These are phyloP conservation scores for Macadamia integrifolia DNA, from an alignment of 164 flowering plant species.

Conservation along the genomic window DNA sequence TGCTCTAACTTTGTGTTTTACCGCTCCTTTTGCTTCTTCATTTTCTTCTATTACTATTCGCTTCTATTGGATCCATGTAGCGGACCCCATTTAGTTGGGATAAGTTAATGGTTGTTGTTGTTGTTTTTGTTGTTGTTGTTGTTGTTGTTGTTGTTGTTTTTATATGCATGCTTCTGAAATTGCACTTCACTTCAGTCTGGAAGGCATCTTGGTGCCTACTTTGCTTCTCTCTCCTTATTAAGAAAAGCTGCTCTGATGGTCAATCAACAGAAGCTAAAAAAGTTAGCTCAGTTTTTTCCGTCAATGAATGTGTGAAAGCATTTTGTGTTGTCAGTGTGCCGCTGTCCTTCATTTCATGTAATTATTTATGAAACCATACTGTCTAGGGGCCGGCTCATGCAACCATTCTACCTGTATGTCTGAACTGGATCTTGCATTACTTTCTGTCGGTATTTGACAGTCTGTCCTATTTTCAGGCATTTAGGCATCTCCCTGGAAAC, in stretches of 20 bases:
- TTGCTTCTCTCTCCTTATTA: no score
- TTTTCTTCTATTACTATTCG: no score
- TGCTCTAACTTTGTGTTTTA: no score
- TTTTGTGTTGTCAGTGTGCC: not conserved
- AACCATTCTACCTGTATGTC: not conserved
- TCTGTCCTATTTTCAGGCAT: slow-evolving; percentile 47
- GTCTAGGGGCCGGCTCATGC: not conserved
- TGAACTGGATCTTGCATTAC: not conserved
- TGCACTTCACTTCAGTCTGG: no score
- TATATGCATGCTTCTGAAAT: no score
- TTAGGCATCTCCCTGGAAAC: slow-evolving; percentile 61
- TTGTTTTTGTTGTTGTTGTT: no score
- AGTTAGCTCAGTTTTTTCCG: not conserved
- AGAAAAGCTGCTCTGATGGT: not conserved
- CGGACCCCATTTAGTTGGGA: no score
- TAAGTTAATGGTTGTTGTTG: no score
- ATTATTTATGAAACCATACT: not conserved
- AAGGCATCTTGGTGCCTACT: no score
- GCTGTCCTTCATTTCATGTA: not conserved
- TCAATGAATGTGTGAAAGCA: not conserved
- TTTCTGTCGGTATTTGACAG: not conserved
- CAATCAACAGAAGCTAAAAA: not conserved
- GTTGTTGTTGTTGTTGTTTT: no score
- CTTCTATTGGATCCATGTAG: no score
- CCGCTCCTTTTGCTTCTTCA: no score